A percentile compares a stretch with the other conserved stretches of the same genome.
These are phyloP conservation scores for Saturnispora halmiae DNA, from an alignment of 805 yeast species.

Conservation along the genomic window DNA sequence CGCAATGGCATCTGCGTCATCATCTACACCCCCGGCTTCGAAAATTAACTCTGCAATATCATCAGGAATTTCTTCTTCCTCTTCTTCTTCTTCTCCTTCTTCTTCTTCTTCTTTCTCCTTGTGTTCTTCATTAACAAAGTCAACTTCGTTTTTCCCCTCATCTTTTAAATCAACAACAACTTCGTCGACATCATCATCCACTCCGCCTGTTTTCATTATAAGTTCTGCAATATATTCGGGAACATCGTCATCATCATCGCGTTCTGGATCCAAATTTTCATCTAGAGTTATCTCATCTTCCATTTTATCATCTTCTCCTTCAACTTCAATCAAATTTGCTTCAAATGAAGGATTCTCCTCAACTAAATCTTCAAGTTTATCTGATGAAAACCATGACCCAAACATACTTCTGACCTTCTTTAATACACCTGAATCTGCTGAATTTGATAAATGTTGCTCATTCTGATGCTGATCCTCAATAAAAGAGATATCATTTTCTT, in stretches of 20 bases:
- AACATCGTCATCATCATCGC: not conserved
- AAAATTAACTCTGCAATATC: constrained; percentile 2
- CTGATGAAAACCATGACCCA: constrained; percentile 1
- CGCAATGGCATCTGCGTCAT: constrained; percentile 9
- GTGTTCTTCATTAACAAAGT: not conserved
- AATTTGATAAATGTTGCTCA: no score
- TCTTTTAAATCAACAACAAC: constrained; percentile 1
- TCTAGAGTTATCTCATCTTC: not conserved
- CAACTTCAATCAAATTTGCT: constrained; percentile 1
- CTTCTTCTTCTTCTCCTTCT: constrained; percentile 3
- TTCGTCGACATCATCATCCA: constrained; percentile 7
- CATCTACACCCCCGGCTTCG: constrained; percentile 6
- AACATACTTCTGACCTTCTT: constrained; percentile 7
- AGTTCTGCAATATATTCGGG: constrained; percentile 4
- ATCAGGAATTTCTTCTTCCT: not conserved
- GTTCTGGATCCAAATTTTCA: not conserved
- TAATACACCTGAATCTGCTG: not conserved
- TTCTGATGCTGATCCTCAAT: no score
- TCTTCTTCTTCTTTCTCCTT: not conserved
- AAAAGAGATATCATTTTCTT: not conserved
- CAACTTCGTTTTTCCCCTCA: no score
- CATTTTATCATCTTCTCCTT: not conserved
- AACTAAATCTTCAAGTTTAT: not conserved
- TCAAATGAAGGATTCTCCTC: not conserved
- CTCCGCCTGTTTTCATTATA: constrained; percentile 3